Percentiles rank a stretch among this genome's conserved stretches.
phyloP scores from a whole-genome alignment of 176 grass and related monocot genomes.

The Panicum miliaceum region DNA sequence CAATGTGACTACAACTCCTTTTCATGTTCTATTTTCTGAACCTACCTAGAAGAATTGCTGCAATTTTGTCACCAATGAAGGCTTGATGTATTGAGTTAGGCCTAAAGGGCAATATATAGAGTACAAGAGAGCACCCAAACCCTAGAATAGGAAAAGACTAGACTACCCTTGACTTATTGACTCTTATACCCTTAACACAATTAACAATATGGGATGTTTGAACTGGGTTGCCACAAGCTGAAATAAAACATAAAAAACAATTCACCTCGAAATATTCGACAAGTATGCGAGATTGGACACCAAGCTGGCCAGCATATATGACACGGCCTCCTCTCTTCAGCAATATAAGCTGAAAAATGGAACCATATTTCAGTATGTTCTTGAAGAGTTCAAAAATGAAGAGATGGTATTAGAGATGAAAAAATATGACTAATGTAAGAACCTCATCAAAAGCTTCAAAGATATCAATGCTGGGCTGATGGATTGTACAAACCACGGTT shows the following conservation, averaged over 20 bases:
- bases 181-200: no score
- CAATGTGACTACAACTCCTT: not conserved
- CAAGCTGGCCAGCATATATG: constrained; percentile 88
- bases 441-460: constrained; percentile 98
- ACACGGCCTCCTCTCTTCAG: constrained; percentile 85
- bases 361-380: constrained; percentile 26
- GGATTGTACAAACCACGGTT: constrained; percentile 95
- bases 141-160: no score
- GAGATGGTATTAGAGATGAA: not conserved
- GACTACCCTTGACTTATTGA: no score
- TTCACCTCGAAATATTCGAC: constrained; percentile 88
- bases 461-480: constrained; percentile 96
- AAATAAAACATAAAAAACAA: constrained; percentile 1
- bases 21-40: constrained; percentile 1
- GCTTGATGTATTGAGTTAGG: no score
- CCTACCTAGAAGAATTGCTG: not conserved
- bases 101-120: no score
- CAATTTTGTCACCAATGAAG: no score
- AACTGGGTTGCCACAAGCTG: not conserved
- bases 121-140: no score
- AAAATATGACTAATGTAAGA: not conserved
- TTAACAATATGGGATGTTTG: not conserved
- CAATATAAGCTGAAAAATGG: constrained; percentile 68
- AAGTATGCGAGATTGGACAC: constrained; percentile 67
- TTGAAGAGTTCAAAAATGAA: not conserved